These are phyloP conservation scores for Aspergillus ellipticus DNA, from an alignment of 495 filamentous ascomycete genomes.

Conservation along the genomic window DNA sequence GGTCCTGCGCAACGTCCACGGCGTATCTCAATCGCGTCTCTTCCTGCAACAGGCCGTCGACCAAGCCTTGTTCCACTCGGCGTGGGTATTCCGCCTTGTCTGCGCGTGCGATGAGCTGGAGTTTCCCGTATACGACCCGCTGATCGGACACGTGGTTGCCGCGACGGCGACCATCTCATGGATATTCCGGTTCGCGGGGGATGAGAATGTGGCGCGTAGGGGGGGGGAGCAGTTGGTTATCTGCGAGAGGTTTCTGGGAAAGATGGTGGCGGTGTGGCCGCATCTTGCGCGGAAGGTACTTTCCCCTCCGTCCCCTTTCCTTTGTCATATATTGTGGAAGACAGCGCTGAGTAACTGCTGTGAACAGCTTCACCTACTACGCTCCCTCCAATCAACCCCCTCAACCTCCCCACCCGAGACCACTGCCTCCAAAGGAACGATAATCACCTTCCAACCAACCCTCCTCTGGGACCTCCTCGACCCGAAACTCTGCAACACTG, in stretches of 20 bases:
- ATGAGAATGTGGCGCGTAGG: not conserved
- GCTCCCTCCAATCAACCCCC: not conserved
- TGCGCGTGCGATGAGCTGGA: not conserved
- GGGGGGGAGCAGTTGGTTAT: not conserved
- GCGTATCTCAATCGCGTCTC: not conserved
- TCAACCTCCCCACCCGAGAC: too few species aligned
- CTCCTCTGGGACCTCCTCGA: not conserved
- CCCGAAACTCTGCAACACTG: not conserved
- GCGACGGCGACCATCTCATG: conserved; percentile 6
- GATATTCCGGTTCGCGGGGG: conserved; percentile 14
- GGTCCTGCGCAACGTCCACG: not conserved
- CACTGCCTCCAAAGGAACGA: not conserved
- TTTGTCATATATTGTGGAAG: too few species aligned
- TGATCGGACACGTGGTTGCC: conserved; percentile 1
- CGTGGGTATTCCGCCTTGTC: conserved; percentile 6
- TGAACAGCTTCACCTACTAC: not conserved
- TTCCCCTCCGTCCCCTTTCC: not conserved
- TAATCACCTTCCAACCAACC: not conserved
- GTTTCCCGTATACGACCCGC: conserved; percentile 2
- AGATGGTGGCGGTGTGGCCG: not conserved
- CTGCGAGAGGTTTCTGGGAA: not conserved
- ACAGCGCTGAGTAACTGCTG: not conserved
- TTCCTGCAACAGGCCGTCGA: conserved; percentile 12
- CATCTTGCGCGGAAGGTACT: not conserved
- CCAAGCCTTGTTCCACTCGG: conserved; percentile 8